Evolutionary conservation across 495 filamentous ascomycete species (phyloP), one percentile per base, ranked within the genome.

Genomic region (Xylaria grammica): DNA sequence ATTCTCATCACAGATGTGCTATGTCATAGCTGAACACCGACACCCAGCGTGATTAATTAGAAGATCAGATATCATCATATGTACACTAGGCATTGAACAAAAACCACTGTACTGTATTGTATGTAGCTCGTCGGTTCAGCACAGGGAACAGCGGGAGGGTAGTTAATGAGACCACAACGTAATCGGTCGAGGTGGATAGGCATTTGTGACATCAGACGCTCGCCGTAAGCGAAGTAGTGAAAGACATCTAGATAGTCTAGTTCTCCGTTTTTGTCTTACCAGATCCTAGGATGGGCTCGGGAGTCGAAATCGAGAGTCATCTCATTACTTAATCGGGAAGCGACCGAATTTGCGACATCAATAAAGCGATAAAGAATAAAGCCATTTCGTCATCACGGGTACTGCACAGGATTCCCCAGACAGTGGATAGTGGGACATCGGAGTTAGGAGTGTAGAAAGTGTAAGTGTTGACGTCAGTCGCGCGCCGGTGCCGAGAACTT

Each of bases 161-260:
- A 11, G 6, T 11, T 5, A 11, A 36, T 11, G 11, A 11, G 34
- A 22, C 1, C 38, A 36, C 15, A 45, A 45, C 38, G 54, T 45
- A 45, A 19, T 57, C 22, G 42, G 10, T 5, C 1, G 26, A 19
- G 38, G 22, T 45, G 44, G 15, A 5, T 44, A 22, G 38, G 45
- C 55, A 24, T 34, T 36, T 22, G 56, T 59, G 56, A 59, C 56
- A 59, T 59, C 56, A 59, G 56, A 30, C 17, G 9, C 27, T 48
- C 17, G 42, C 29, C 13, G 29, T 4, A 6, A 59, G 46, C 56
- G 26, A n/a, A 22, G n/a, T 46, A 27, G 29, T 59, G 8, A 59
- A 59, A 59, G 56, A 58, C 36, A 59, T 59, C 26, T 11, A 10
- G 42, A 20, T 6, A 8, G 40, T 15, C 17, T 17, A 3, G 3